Evolutionary conservation across 225 moss, liverwort and hornwort species (phyloP).

Genomic region (Anthoceros angustus): DNA sequence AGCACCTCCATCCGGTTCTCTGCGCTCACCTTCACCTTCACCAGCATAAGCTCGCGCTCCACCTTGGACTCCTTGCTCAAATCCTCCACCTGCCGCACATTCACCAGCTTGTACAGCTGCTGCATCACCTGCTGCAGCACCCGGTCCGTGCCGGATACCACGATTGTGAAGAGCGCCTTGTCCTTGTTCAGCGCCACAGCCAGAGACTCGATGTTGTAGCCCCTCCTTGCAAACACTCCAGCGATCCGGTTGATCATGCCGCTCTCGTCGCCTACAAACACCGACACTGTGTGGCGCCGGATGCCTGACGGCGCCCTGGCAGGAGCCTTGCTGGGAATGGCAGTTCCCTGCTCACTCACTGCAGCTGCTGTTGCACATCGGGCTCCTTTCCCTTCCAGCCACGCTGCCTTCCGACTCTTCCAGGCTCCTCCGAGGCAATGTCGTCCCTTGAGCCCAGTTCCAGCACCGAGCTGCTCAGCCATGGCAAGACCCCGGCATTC

Average conservation of each 20-base stretch:
- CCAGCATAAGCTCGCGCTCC: slow-evolving; percentile 88
- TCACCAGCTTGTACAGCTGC: slow-evolving; percentile 94
- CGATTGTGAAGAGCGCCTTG: slow-evolving; percentile 94
- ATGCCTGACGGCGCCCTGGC: slow-evolving; percentile 18
- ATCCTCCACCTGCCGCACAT: slow-evolving; percentile 88
- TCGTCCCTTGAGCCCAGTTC: neutral
- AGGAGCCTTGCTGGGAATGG: neutral
- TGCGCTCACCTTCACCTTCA: slow-evolving; percentile 67
- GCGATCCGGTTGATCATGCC: slow-evolving; percentile 98
- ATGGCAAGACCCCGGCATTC: no score
- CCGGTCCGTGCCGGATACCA: slow-evolving; percentile 84
- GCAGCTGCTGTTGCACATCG: neutral
- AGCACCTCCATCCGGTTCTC: slow-evolving; percentile 68
- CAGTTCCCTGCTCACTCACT: neutral
- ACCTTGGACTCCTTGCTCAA: slow-evolving; percentile 68
- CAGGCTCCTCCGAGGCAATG: neutral
- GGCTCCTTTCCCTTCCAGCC: neutral
- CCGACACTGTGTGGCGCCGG: slow-evolving; percentile 84
- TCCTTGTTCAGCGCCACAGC: slow-evolving; percentile 94
- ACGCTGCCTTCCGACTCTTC: neutral
- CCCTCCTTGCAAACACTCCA: slow-evolving; percentile 80
- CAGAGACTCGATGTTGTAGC: slow-evolving; percentile 92
- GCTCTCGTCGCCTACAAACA: slow-evolving; percentile 93
- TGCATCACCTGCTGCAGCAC: slow-evolving; percentile 95
- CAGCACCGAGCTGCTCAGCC: neutral